phyloP scores from a whole-genome alignment of 768 basidiomycete genomes.

The Suillus ampliporus region DNA sequence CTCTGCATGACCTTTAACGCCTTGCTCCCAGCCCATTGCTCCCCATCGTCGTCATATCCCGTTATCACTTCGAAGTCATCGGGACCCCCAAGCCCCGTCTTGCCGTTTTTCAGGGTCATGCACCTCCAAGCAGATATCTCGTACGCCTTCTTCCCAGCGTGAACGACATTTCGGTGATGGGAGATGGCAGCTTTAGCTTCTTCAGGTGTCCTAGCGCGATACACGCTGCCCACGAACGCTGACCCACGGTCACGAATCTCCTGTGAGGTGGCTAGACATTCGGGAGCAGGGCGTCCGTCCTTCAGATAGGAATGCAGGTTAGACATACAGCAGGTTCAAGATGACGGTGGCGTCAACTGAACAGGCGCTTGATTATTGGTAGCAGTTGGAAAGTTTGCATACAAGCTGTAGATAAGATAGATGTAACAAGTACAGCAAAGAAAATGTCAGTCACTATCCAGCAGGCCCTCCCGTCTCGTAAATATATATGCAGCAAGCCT shows the following conservation, averaged over 20 bases:
- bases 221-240: slow-evolving; percentile 70
- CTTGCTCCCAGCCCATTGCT: slow-evolving; percentile 69
- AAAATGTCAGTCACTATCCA: slow-evolving; percentile 14
- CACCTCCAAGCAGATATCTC: slow-evolving; percentile 83
- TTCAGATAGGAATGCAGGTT: slow-evolving; percentile 62
- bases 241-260: slow-evolving; percentile 80
- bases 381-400: slow-evolving; percentile 1
- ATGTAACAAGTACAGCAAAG: slow-evolving; percentile 11
- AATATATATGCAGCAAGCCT: slow-evolving; percentile 13
- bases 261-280: slow-evolving; percentile 62
- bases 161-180: slow-evolving; percentile 62
- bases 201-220: slow-evolving; percentile 54
- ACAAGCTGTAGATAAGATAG: slow-evolving; percentile 10
- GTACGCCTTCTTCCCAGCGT: slow-evolving; percentile 65
- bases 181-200: slow-evolving; percentile 56
- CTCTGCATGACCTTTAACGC: slow-evolving; percentile 71
- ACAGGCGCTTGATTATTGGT: slow-evolving; percentile 8
- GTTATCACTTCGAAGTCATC: slow-evolving; percentile 75
- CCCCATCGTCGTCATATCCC: slow-evolving; percentile 78
- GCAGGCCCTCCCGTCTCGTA: slow-evolving; percentile 10
- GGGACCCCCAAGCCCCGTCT: slow-evolving; percentile 68
- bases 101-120: slow-evolving; percentile 71
- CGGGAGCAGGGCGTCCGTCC: slow-evolving; percentile 45
- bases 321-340: slow-evolving; percentile 24
- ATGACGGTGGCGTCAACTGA: background rate